phyloP scores from a whole-genome alignment of 345 rosid genomes.

The Rhizophora apiculata region DNA sequence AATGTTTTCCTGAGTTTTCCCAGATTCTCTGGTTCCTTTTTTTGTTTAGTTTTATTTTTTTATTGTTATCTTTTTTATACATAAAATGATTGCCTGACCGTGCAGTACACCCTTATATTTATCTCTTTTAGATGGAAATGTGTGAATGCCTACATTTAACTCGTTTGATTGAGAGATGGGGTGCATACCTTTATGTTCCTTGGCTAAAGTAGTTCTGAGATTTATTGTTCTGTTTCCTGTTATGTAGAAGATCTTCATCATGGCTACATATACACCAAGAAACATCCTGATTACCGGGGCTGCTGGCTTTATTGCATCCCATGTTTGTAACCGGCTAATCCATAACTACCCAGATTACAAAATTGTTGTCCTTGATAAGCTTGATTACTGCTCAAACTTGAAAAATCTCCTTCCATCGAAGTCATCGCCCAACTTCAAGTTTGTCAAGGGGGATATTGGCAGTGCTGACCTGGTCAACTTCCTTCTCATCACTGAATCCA shows the following conservation, averaged over 20 bases:
- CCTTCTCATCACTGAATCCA: constrained; percentile 78
- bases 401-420: constrained; percentile 68
- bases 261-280: constrained; percentile 56
- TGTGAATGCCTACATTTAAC: not conserved
- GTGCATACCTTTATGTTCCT: not conserved
- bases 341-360: constrained; percentile 78
- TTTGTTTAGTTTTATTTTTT: not conserved
- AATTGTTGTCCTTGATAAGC: constrained; percentile 84
- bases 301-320: constrained; percentile 85
- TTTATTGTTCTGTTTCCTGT: not conserved
- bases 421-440: constrained; percentile 72
- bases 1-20: too few species aligned
- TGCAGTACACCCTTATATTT: too few species aligned
- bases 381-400: constrained; percentile 82
- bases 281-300: constrained; percentile 89
- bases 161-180: not conserved
- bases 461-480: constrained; percentile 89
- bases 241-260: constrained; percentile 16
- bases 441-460: constrained; percentile 76
- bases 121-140: not conserved
- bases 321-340: constrained; percentile 70
- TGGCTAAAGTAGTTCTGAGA: not conserved
- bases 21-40: too few species aligned
- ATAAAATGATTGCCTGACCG: too few species aligned
- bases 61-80: not conserved